Evolutionary conservation across 1,139 yeast genomes (phyloP), one percentile per base, ranked within the genome.

Genomic region (Pichia sp.): DNA sequence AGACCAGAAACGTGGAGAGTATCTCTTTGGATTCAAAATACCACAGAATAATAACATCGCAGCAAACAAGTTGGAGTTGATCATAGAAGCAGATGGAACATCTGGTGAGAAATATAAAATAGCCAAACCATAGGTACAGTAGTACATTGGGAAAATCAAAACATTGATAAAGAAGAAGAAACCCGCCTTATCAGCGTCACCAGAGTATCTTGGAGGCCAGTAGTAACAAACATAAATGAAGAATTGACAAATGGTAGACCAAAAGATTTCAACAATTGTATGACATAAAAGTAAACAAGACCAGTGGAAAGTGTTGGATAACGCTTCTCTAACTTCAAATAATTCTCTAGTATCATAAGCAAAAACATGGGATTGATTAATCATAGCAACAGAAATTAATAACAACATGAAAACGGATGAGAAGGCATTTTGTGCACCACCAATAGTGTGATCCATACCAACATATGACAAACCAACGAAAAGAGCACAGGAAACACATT

Each of bases 221-320:
- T 77, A 79, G 44, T 72, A 65, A 38, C 71, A 64, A 36, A 70
- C 66, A 57, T 70, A 78, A 62, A 69, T 72, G 19, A 78, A 43
- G 1, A 80, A 68, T n/a, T 75, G 67, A 44, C 72, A 68, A 23
- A 76, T 52, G 8, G 78, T 49, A 37, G 74, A 69, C 60, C 75
- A 79, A 2, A 82, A 81, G 16, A 75, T 49, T 56, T 78, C 84
- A 43, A 65, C 64, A 34, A 76, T 36, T 41, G 66, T 65, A 51
- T 78, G 80, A 7, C 76, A 60, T 11, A 76, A 40, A 24, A 78
- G 60, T 56, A 79, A 58, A 25, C 74, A 60, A 8, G 78, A 66
- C 81, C 83, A 79, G 52, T 76, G 81, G 63, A 74, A 79, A 44
- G 81, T 78, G 52, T 76, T 77, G 11, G 83, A 76, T 46, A 73